Evolutionary conservation across 1,284 basidiomycete genomes (phyloP), one percentile per base, ranked within the genome.

Genomic region (Thecaphora thlaspeos): DNA sequence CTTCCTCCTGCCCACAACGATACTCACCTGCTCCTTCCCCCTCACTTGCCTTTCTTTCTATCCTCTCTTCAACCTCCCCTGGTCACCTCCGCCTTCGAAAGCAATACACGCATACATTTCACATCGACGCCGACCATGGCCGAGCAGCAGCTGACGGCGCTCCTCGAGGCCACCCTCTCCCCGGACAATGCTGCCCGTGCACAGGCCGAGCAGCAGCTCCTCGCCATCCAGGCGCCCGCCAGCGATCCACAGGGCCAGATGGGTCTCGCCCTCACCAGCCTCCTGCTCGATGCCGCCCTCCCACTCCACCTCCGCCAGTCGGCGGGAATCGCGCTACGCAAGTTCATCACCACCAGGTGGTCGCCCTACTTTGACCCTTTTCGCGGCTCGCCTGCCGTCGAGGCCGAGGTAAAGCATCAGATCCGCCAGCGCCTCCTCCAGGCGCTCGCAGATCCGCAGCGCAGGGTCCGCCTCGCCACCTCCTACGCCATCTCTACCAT

Each of bases 311-410:
- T 68, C 23, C 71, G 73, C 10, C 75, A 76, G 45, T 61, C 71
- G 2, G 70, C 75, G 9, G 73, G 65, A 21, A 45, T 74, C 11
- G 62, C 68, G 7, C 59, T 76, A 18, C 66, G 68, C 26, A 59
- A 64, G 47, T 73, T 67, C 51, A 61, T 76, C 49, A 56, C 66
- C 22, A 55, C 68, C 37, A 61, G 70, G 37, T 76, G 75, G 75
- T 71, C 68, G 0, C 63, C 71, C 9, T 69, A 63, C 48, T 70
- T 68, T 51, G 69, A 71, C 21, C 39, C 48, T 17, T 75, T 69
- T 44, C 24, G 61, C 14, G 70, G 67, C 18, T 48, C 60, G 18
- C 48, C 41, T 4, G 50, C 62, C 2, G 54, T 49, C 37, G 64
- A 62, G 14, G 63, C 68, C 1, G 50, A 52, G 5, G 50, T 64